Evolutionary conservation across 306 rosid species (phyloP).

Genomic region (Acmispon strigosus): DNA sequence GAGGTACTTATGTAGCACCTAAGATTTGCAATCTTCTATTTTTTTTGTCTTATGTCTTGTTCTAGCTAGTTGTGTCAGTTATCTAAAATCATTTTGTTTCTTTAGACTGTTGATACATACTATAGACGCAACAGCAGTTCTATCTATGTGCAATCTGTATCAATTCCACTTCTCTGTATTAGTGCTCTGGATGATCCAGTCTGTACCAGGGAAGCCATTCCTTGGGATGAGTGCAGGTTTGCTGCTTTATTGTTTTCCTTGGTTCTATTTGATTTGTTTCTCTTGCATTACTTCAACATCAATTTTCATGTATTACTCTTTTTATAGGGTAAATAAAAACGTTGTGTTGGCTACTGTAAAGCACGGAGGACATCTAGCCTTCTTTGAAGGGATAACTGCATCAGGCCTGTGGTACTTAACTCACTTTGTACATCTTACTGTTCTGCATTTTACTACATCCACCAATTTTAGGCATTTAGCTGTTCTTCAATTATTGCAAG

Average conservation of each 20-base stretch:
- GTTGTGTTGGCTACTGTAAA: conserved; percentile 62
- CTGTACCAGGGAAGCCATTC: conserved; percentile 97
- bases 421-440: not conserved
- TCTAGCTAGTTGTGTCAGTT: not conserved
- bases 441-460: not conserved
- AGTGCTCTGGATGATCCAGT: conserved; percentile 96
- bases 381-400: conserved; percentile 84
- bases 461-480: too few species aligned
- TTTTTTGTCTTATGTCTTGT: conserved; percentile 8
- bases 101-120: conserved; percentile 88
- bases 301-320: conserved; percentile 3
- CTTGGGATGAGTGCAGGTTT: conserved; percentile 99
- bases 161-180: conserved; percentile 85
- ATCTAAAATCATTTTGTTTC: conserved; percentile 24
- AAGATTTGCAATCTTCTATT: not conserved
- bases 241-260: conserved; percentile 15
- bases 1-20: conserved; percentile 49
- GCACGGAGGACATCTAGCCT: conserved; percentile 83
- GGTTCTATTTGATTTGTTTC: conserved; percentile 8
- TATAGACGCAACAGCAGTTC: conserved; percentile 84
- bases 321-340: conserved; percentile 57
- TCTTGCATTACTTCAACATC: not conserved
- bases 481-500: too few species aligned
- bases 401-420: conserved; percentile 61
- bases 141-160: conserved; percentile 65